phyloP scores from a whole-genome alignment of 176 grass and related monocot species.

The Rhynchospora breviuscula region DNA sequence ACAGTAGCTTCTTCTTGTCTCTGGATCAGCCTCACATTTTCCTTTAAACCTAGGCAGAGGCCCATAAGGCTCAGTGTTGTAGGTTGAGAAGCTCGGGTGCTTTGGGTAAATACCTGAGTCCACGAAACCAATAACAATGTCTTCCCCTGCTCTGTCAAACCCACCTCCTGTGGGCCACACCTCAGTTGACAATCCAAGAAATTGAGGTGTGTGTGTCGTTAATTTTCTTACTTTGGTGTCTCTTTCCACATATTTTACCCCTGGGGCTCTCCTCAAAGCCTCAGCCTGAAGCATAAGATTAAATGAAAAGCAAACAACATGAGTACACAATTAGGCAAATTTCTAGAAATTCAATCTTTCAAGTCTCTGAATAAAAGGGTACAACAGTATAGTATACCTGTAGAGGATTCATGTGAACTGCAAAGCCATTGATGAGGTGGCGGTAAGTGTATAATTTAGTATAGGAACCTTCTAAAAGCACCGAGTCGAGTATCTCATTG shows the following conservation, averaged over 20 bases:
- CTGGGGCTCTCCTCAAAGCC: constrained; percentile 59
- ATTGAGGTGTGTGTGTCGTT: constrained; percentile 91
- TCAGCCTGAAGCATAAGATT: constrained; percentile 44
- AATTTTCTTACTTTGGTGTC: constrained; percentile 92
- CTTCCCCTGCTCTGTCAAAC: constrained; percentile 91
- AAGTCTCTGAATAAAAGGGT: not conserved
- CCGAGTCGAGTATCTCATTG: constrained; percentile 75
- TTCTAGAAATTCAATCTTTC: not conserved
- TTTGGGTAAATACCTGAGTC: constrained; percentile 93
- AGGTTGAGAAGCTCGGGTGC: constrained; percentile 75
- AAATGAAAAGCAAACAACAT: constrained; percentile 11
- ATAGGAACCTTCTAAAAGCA: constrained; percentile 81
- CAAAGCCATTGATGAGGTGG: constrained; percentile 98
- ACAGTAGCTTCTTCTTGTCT: constrained; percentile 64
- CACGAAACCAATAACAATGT: constrained; percentile 95
- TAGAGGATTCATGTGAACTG: constrained; percentile 75
- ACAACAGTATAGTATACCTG: constrained; percentile 46
- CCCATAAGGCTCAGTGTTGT: constrained; percentile 68
- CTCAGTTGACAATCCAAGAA: constrained; percentile 78
- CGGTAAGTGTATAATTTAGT: constrained; percentile 88
- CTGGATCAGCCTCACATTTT: constrained; percentile 91
- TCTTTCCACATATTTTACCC: constrained; percentile 86
- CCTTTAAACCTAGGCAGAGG: constrained; percentile 70
- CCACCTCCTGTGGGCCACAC: constrained; percentile 90
- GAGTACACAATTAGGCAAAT: not conserved